phyloP scores from a whole-genome alignment of 768 basidiomycete genomes.

The Lentinula detonsa region DNA sequence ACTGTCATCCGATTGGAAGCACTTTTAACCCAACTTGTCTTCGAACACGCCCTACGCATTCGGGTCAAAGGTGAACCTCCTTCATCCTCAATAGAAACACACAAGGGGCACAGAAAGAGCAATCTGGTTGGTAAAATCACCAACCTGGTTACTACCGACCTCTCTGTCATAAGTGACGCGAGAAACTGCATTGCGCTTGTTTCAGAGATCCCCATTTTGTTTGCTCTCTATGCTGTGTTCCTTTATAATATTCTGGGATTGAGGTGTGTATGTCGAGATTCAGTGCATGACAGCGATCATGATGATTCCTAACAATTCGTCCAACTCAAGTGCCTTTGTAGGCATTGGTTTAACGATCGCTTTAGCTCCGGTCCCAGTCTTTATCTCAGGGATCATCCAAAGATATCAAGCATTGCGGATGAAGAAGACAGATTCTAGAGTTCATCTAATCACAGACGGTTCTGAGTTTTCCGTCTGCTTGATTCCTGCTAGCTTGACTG shows the following conservation, averaged over 20 bases:
- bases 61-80: conserved; percentile 8
- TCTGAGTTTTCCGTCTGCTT: conserved; percentile 15
- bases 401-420: conserved; percentile 29
- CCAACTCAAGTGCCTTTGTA: conserved; percentile 27
- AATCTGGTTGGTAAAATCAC: conserved; percentile 51
- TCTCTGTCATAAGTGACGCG: conserved; percentile 15
- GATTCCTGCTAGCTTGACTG: conserved; percentile 5
- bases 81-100: background rate
- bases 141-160: conserved; percentile 48
- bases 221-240: conserved; percentile 12
- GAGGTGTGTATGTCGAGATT: conserved; percentile 4
- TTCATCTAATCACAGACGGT: conserved; percentile 39
- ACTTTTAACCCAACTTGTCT: conserved; percentile 9
- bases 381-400: conserved; percentile 29
- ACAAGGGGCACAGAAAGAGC: conserved; percentile 13
- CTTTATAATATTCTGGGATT: conserved; percentile 17
- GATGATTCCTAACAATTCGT: background rate
- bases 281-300: background rate
- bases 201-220: conserved; percentile 3
- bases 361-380: conserved; percentile 37
- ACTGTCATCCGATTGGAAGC: conserved; percentile 4
- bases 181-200: conserved; percentile 6
- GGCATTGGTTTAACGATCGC: conserved; percentile 35
- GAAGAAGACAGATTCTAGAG: conserved; percentile 39
- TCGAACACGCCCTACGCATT: conserved; percentile 30